Evolutionary conservation across 768 basidiomycete species (phyloP).

Genomic region (Boletus sp.): DNA sequence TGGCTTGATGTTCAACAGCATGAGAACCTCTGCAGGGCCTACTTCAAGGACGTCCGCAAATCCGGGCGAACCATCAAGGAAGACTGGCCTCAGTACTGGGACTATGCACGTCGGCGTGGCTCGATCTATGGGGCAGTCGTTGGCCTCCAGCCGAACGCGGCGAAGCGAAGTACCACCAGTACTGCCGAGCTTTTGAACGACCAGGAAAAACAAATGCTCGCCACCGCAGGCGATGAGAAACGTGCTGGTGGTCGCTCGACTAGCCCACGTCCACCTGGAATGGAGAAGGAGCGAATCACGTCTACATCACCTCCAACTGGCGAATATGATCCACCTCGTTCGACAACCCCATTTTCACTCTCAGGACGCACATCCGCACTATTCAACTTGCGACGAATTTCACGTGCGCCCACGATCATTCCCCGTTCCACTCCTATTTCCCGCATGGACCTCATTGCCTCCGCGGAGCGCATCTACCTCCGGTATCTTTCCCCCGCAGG

Average conservation of each 20-base stretch:
- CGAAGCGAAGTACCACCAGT: slow-evolving; percentile 80
- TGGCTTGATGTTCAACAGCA: slow-evolving; percentile 99
- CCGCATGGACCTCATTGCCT: slow-evolving; percentile 84
- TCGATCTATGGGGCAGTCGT: slow-evolving; percentile 93
- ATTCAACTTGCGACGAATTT: slow-evolving; percentile 74
- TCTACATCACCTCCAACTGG: slow-evolving; percentile 48
- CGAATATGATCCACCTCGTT: slow-evolving; percentile 54
- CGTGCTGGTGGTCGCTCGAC: slow-evolving; percentile 55
- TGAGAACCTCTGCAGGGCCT: slow-evolving; percentile 96
- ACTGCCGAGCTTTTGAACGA: slow-evolving; percentile 71
- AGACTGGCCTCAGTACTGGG: slow-evolving; percentile 99
- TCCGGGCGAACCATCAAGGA: slow-evolving; percentile 90
- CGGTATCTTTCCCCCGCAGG: slow-evolving; percentile 87
- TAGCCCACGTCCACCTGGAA: slow-evolving; percentile 50
- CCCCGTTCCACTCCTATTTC: slow-evolving; percentile 89
- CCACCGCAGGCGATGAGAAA: slow-evolving; percentile 42
- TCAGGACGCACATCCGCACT: slow-evolving; percentile 74
- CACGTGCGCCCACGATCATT: slow-evolving; percentile 91
- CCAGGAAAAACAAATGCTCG: slow-evolving; percentile 66
- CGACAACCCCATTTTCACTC: slow-evolving; percentile 77
- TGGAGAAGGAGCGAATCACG: slow-evolving; percentile 38
- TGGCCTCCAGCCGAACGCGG: slow-evolving; percentile 58
- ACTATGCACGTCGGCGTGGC: slow-evolving; percentile 87
- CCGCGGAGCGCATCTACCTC: slow-evolving; percentile 94
- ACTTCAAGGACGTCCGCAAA: slow-evolving; percentile 98